Percentiles rank a stretch among this genome's conserved stretches.
Conservation (phyloP, 768 basidiomycete species). For the Macrolepiota albuminosa region DNA sequence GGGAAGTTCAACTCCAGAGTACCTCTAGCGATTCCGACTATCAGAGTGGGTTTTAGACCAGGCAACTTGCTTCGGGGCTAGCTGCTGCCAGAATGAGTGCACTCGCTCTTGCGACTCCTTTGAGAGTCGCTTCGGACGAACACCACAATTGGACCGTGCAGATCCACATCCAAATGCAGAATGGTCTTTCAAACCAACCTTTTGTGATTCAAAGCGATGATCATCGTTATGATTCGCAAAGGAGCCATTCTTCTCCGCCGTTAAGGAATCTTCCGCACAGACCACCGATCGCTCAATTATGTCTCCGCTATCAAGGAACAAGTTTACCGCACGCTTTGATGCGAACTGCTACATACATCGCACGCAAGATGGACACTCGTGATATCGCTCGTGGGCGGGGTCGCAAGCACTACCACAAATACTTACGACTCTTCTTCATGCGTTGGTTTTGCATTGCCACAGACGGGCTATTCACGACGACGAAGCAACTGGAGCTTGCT, state of each 20-base stretch:
- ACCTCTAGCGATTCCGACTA: slow-evolving; percentile 95
- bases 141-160: slow-evolving; percentile 43
- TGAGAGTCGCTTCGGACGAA: slow-evolving; percentile 88
- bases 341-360: slow-evolving; percentile 24
- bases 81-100: slow-evolving; percentile 95
- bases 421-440: not conserved
- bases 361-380: slow-evolving; percentile 93
- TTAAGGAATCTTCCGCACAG: slow-evolving; percentile 12
- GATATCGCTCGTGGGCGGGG: slow-evolving; percentile 70
- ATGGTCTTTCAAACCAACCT: not conserved
- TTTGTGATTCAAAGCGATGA: not conserved
- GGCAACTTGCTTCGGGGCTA: slow-evolving; percentile 77
- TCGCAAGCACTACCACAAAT: not conserved
- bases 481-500: slow-evolving; percentile 84
- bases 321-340: not conserved
- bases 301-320: not conserved
- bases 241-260: not conserved
- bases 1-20: slow-evolving; percentile 93
- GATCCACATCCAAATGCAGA: slow-evolving; percentile 27
- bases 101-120: slow-evolving; percentile 90
- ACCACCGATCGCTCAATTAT: slow-evolving; percentile 35
- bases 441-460: not conserved
- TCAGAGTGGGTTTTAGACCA: slow-evolving; percentile 75
- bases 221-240: not conserved
- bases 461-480: slow-evolving; percentile 60